These are phyloP conservation scores for Trichoderma pleuroti DNA, from an alignment of 2,329 filamentous ascomycete species.

Conservation along the genomic window DNA sequence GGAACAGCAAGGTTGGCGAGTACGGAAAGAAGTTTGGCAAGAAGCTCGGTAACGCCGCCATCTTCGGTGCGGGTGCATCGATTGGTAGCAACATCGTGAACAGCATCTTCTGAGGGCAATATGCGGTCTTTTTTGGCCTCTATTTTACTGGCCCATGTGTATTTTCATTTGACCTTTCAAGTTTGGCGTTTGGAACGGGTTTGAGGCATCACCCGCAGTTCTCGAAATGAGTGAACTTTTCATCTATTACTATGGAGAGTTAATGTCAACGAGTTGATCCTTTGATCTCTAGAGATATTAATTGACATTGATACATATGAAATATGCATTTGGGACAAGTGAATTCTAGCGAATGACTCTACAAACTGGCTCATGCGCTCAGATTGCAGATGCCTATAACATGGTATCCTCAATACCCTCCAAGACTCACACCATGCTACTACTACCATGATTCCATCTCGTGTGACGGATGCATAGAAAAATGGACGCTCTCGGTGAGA, in stretches of 20 bases:
- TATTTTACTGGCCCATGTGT: neutral
- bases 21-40: conserved; percentile 94
- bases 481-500: neutral
- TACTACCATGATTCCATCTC: neutral
- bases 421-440: neutral
- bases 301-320: neutral
- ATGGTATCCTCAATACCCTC: neutral
- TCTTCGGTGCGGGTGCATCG: conserved; percentile 90
- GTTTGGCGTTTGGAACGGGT: neutral
- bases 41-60: conserved; percentile 76
- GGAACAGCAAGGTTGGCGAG: conserved; percentile 61
- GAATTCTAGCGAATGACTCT: neutral
- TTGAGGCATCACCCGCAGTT: neutral
- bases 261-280: neutral
- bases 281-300: neutral
- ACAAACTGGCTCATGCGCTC: neutral
- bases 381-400: neutral
- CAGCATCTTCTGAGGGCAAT: conserved; percentile 71
- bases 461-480: neutral
- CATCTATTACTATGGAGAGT: neutral
- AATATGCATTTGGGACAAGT: neutral
- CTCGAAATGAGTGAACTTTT: neutral
- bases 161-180: neutral
- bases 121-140: neutral
- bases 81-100: conserved; percentile 89